Evolutionary conservation across 495 filamentous ascomycete genomes (phyloP).

Genomic region (Aspergillus saccharolyticus): DNA sequence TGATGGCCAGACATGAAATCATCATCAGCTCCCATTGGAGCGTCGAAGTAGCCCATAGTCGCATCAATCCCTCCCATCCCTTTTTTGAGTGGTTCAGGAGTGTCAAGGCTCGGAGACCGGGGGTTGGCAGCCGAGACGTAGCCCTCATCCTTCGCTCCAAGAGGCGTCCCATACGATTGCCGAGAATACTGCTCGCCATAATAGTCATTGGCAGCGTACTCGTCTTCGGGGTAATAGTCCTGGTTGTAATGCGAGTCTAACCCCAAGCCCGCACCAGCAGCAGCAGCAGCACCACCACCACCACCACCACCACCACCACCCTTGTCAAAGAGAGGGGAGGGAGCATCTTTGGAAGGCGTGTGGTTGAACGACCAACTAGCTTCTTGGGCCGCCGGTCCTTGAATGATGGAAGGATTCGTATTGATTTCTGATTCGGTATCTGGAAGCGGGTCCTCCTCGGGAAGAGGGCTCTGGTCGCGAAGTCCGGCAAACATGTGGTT

Average conservation of each 20-base stretch:
- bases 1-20: slow-evolving; percentile 58
- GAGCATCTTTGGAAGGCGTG: slow-evolving; percentile 43
- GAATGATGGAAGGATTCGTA: slow-evolving; percentile 73
- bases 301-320: slow-evolving; percentile 41
- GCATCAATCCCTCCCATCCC: slow-evolving; percentile 54
- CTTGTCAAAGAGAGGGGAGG: slow-evolving; percentile 37
- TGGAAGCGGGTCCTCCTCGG: slow-evolving; percentile 51
- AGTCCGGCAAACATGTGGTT: slow-evolving; percentile 58
- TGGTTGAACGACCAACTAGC: slow-evolving; percentile 50
- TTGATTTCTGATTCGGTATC: slow-evolving; percentile 59
- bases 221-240: slow-evolving; percentile 37
- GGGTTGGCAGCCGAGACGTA: slow-evolving; percentile 83
- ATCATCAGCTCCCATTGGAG: slow-evolving; percentile 58
- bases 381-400: slow-evolving; percentile 56
- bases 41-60: slow-evolving; percentile 51
- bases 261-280: slow-evolving; percentile 25
- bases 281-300: slow-evolving; percentile 38
- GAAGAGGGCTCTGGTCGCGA: slow-evolving; percentile 49
- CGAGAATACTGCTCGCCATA: slow-evolving; percentile 27
- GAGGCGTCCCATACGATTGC: slow-evolving; percentile 39
- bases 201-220: slow-evolving; percentile 36
- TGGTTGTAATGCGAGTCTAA: slow-evolving; percentile 29
- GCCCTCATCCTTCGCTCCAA: slow-evolving; percentile 69
- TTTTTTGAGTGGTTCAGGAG: slow-evolving; percentile 58
- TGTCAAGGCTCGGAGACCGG: slow-evolving; percentile 49